These are phyloP conservation scores for Xylaria acuta DNA, from an alignment of 495 filamentous ascomycete species.

Conservation along the genomic window DNA sequence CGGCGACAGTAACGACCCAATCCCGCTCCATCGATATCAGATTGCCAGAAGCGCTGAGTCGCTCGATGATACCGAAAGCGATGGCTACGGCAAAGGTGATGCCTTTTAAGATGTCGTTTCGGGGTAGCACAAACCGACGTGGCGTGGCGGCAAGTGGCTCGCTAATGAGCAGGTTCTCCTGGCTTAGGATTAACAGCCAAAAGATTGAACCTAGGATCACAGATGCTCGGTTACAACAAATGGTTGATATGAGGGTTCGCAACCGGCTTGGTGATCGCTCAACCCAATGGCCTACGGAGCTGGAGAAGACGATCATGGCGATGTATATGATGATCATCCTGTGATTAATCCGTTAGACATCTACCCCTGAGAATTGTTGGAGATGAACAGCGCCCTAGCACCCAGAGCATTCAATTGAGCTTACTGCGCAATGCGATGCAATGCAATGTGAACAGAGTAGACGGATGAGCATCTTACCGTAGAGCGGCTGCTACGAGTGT, in stretches of 20 bases:
- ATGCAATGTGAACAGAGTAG: slow-evolving; percentile 19
- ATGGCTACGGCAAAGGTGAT: slow-evolving; percentile 52
- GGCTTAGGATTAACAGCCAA: slow-evolving; percentile 50
- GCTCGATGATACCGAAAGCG: slow-evolving; percentile 64
- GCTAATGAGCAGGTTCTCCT: slow-evolving; percentile 36
- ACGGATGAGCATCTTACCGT: slow-evolving; percentile 30
- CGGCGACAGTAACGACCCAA: slow-evolving; percentile 60
- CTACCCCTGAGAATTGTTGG: too few relatives aligned
- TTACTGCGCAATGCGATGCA: background rate
- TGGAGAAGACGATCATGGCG: slow-evolving; percentile 40
- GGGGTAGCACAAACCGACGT: slow-evolving; percentile 19
- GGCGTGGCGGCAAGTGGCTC: slow-evolving; percentile 5
- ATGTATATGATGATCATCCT: slow-evolving; percentile 43
- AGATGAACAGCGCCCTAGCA: slow-evolving; percentile 27
- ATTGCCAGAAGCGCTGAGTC: slow-evolving; percentile 61
- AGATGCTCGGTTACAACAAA: slow-evolving; percentile 52
- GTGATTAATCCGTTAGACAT: slow-evolving; percentile 9
- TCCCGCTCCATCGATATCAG: slow-evolving; percentile 70
- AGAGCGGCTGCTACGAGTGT: slow-evolving; percentile 58
- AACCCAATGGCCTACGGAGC: slow-evolving; percentile 56
- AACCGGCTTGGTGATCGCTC: slow-evolving; percentile 49
- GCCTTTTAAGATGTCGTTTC: slow-evolving; percentile 32
- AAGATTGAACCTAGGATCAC: slow-evolving; percentile 59
- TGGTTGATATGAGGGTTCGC: slow-evolving; percentile 48
- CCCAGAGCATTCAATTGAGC: slow-evolving; percentile 13